Conservation (phyloP, 805 yeast genomes). For the Wickerhamomyces ciferrii region DNA sequence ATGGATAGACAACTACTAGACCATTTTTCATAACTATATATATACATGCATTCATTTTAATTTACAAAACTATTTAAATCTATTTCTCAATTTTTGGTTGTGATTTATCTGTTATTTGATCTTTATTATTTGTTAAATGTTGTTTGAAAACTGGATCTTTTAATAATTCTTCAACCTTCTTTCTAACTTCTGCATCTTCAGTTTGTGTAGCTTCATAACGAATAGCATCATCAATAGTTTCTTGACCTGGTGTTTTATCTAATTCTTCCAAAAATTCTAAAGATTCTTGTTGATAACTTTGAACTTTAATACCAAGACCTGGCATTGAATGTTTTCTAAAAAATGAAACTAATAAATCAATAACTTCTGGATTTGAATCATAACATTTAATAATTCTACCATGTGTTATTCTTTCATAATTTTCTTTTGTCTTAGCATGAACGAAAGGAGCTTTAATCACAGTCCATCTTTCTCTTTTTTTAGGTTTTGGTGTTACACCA, state of each 20-base stretch:
- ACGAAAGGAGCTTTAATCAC: conserved; percentile 91
- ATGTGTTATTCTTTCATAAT: conserved; percentile 84
- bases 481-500: conserved; percentile 64
- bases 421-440: conserved; percentile 91
- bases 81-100: background rate
- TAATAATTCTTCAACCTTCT: conserved; percentile 66
- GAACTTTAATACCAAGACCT: conserved; percentile 82
- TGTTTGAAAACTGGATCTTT: conserved; percentile 66
- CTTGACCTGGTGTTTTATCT: conserved; percentile 22
- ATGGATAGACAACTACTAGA: conserved; percentile 40
- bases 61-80: no score
- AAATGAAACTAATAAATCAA: conserved; percentile 78
- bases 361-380: conserved; percentile 81
- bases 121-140: conserved; percentile 24
- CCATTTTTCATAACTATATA: background rate
- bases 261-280: conserved; percentile 37
- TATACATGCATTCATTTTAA: conserved; percentile 8
- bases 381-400: conserved; percentile 68
- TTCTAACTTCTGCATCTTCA: conserved; percentile 13
- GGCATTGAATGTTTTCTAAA: conserved; percentile 69
- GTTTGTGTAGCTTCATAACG: background rate
- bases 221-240: conserved; percentile 1
- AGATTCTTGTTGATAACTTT: conserved; percentile 50
- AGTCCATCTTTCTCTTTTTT: conserved; percentile 84
- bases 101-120: conserved; percentile 3